A percentile compares a stretch with the other conserved stretches of the same genome.
Evolutionary conservation across 179 eudicot species (phyloP).

Genomic region (Carnegiea gigantea): DNA sequence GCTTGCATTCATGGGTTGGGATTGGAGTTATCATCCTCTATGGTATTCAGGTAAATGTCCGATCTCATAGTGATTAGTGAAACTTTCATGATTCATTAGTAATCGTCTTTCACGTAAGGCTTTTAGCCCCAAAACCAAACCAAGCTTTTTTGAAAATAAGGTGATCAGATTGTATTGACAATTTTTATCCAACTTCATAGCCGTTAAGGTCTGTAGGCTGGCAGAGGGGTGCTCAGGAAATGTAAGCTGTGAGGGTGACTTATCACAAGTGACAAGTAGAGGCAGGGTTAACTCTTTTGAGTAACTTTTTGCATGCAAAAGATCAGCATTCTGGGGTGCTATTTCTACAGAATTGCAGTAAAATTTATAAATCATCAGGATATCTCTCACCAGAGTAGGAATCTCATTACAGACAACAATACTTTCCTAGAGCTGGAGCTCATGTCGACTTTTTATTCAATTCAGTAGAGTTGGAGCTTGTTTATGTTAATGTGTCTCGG

Average conservation of each 20-base stretch:
- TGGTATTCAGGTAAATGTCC: conserved; percentile 67
- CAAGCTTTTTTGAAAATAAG: too few relatives aligned
- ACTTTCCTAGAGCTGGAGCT: neutral
- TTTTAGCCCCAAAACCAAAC: neutral
- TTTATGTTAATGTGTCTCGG: neutral
- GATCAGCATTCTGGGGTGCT: too few relatives aligned
- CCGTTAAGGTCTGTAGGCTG: too few relatives aligned
- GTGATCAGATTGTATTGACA: too few relatives aligned
- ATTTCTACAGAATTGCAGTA: too few relatives aligned
- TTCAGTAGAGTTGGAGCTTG: neutral
- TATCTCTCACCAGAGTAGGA: neutral
- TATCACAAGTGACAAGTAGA: too few relatives aligned
- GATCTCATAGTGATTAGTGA: neutral
- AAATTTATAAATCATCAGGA: neutral
- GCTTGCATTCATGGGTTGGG: conserved; percentile 95
- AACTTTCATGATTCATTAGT: neutral
- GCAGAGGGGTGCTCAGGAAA: too few relatives aligned
- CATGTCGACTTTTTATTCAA: neutral
- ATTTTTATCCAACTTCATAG: too few relatives aligned
- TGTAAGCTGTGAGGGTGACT: too few relatives aligned
- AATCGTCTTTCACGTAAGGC: neutral
- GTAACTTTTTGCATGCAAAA: too few relatives aligned
- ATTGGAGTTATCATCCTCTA: conserved; percentile 75
- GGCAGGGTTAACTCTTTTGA: too few relatives aligned
- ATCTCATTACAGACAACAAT: neutral